Base-by-base conservation (phyloP, 1,284 basidiomycete genomes). In the Bjerkandera adusta region DNA sequence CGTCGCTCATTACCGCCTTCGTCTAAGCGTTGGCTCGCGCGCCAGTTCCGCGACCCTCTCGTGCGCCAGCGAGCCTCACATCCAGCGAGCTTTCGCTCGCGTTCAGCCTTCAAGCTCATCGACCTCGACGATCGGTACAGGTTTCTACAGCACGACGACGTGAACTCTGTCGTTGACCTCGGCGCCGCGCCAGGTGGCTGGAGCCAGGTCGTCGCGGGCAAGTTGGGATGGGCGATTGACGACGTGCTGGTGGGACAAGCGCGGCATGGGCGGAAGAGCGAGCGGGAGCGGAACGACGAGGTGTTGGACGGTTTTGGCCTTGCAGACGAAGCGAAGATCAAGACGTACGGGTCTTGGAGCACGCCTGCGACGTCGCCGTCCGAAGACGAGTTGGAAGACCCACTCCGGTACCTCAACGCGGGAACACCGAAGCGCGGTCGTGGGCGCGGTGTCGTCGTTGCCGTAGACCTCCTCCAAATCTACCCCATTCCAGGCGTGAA, bases 121-220 rank as follows among this genome's bases (percentile, higher is more conserved):
- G 85, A 90, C 61, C 77, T 92, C 48, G 72, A 88, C 57, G 64
- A 72, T 2, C 65, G 71, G 36, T 79, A 69, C 24, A 54, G 65
- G 3, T 78, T 92, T 49, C 68, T 89, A 34, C 64, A 68, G 4
- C 68, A 71, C 35, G 66, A 64, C 7, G 72, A 81, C 49, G 75
- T 85, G 1, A 67, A 63, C 4, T 71, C 77, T 16, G 81, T 93
- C 0, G 80, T 93, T 2, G 92, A 94, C 64, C 76, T 95, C 21
- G 92, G 92, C 26, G 88, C 87, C 1, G 89, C 91, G 1, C 92
- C 92, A 0, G 92, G 91, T 4, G 90, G 91, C 0, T 94, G 92
- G 92, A 85, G 83, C 48, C 90, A 94, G 59, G 89, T 92, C 16
- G 82, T 83, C 8, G 83, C 85, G 0, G 71, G 71, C 20, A 75